These are phyloP conservation scores for Penicillium sp. DNA, from an alignment of 2,329 filamentous ascomycete genomes.

Conservation along the genomic window DNA sequence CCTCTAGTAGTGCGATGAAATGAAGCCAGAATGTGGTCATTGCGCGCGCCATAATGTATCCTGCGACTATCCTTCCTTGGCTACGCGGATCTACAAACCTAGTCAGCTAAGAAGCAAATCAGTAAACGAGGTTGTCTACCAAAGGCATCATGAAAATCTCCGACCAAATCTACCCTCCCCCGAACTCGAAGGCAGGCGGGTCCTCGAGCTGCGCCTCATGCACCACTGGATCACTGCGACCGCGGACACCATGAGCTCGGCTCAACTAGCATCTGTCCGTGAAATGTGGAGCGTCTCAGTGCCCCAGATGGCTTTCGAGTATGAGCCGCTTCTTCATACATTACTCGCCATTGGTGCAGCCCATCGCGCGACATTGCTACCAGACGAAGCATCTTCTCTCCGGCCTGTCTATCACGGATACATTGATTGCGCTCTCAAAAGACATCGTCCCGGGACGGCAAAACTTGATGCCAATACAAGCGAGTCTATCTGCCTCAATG, in stretches of 20 bases:
- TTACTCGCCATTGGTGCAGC: slow-evolving; percentile 19
- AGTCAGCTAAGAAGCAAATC: neutral
- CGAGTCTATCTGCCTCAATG: slow-evolving; percentile 20
- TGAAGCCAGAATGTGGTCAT: slow-evolving; percentile 16
- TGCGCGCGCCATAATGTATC: slow-evolving; percentile 14
- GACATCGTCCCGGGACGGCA: slow-evolving; percentile 16
- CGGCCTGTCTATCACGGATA: slow-evolving; percentile 20
- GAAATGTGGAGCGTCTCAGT: slow-evolving; percentile 22
- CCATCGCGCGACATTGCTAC: slow-evolving; percentile 15
- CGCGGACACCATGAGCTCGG: slow-evolving; percentile 22
- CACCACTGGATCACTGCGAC: slow-evolving; percentile 22
- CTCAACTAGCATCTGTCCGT: slow-evolving; percentile 14
- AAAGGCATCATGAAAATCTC: neutral
- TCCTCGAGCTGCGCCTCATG: slow-evolving; percentile 19
- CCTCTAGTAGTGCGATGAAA: slow-evolving; percentile 17
- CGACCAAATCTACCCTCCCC: slow-evolving; percentile 9
- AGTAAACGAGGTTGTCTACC: neutral
- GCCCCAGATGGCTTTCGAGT: slow-evolving; percentile 23
- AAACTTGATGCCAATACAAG: slow-evolving; percentile 10
- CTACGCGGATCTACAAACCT: slow-evolving; percentile 13
- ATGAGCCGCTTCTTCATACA: slow-evolving; percentile 23
- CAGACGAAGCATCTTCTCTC: slow-evolving; percentile 14
- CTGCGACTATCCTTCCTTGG: slow-evolving; percentile 15
- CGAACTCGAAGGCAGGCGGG: slow-evolving; percentile 11
- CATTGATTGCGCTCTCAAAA: slow-evolving; percentile 17